These are phyloP conservation scores for Apiospora koreana DNA, from an alignment of 2,329 filamentous ascomycete species.

Conservation along the genomic window DNA sequence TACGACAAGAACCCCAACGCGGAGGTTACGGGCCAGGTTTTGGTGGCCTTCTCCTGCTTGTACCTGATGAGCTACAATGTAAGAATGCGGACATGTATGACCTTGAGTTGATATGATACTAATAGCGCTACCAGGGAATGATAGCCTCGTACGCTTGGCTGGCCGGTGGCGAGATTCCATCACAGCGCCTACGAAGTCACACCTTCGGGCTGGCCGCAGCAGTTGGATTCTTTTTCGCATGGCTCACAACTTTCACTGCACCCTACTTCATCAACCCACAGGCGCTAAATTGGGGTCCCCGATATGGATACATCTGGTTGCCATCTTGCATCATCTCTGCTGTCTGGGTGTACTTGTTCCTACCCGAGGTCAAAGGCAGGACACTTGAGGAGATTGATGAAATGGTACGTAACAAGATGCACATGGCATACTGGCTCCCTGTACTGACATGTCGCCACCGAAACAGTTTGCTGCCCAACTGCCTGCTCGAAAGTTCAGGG, in stretches of 20 bases:
- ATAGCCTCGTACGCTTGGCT: slow-evolving; percentile 54
- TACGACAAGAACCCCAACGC: slow-evolving; percentile 41
- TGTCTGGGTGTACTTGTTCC: slow-evolving; percentile 41
- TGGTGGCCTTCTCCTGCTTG: slow-evolving; percentile 48
- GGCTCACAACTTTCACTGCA: slow-evolving; percentile 53
- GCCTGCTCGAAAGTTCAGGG: slow-evolving; percentile 24
- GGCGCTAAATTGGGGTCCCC: slow-evolving; percentile 50
- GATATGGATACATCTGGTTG: slow-evolving; percentile 55
- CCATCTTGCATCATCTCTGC: slow-evolving; percentile 28
- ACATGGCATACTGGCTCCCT: not conserved
- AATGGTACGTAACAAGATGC: slow-evolving; percentile 34
- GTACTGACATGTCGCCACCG: not conserved
- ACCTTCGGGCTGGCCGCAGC: slow-evolving; percentile 52
- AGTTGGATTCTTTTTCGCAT: slow-evolving; percentile 50
- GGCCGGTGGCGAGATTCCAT: slow-evolving; percentile 53
- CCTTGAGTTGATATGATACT: not conserved
- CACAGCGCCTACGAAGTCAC: slow-evolving; percentile 51
- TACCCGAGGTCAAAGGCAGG: slow-evolving; percentile 48
- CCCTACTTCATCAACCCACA: slow-evolving; percentile 56
- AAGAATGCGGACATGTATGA: slow-evolving; percentile 27
- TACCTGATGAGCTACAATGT: slow-evolving; percentile 52
- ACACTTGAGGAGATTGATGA: slow-evolving; percentile 51
- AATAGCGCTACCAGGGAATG: slow-evolving; percentile 35
- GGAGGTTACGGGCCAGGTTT: slow-evolving; percentile 37
- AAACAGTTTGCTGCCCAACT: slow-evolving; percentile 25